Conservation (phyloP, 2,329 filamentous ascomycete species). For the Exserohilum turcica region DNA sequence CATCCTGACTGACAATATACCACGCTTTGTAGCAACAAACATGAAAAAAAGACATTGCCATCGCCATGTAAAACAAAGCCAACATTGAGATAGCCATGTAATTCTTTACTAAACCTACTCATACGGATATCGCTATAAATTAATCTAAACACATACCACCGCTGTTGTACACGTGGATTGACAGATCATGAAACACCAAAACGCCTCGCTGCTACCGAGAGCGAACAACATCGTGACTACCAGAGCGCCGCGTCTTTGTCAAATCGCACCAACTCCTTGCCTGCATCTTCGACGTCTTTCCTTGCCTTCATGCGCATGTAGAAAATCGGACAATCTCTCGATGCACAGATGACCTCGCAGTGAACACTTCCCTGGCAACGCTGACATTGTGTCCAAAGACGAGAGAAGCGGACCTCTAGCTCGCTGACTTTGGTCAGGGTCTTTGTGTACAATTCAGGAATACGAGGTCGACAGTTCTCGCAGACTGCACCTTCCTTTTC, state of each 20-base stretch:
- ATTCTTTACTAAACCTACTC: neutral
- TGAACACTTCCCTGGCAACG: slow-evolving; percentile 97
- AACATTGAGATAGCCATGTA: too few relatives aligned
- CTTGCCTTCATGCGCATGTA: slow-evolving; percentile 99
- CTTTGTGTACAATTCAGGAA: slow-evolving; percentile 93
- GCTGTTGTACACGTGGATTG: neutral
- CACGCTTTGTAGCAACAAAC: too few relatives aligned
- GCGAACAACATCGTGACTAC: slow-evolving; percentile 42
- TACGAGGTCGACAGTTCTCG: slow-evolving; percentile 78
- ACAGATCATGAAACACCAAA: slow-evolving; percentile 8
- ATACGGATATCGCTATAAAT: slow-evolving; percentile 2
- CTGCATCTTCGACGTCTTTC: slow-evolving; percentile 95
- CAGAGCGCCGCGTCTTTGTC: slow-evolving; percentile 80
- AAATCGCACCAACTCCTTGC: slow-evolving; percentile 87
- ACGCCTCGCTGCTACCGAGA: neutral
- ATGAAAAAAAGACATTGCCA: too few relatives aligned
- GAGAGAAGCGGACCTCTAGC: slow-evolving; percentile 87
- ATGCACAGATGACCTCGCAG: slow-evolving; percentile 96
- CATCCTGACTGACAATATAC: too few relatives aligned
- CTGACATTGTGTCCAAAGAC: slow-evolving; percentile 98
- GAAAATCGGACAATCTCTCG: slow-evolving; percentile 96
- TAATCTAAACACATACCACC: neutral
- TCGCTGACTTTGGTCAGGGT: slow-evolving; percentile 87
- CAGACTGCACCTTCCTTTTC: slow-evolving; percentile 89
- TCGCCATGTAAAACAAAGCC: too few relatives aligned